Percentiles rank a stretch among this genome's conserved stretches.
Evolutionary conservation across 306 rosid genomes (phyloP).

Genomic region (Malus fusca): DNA sequence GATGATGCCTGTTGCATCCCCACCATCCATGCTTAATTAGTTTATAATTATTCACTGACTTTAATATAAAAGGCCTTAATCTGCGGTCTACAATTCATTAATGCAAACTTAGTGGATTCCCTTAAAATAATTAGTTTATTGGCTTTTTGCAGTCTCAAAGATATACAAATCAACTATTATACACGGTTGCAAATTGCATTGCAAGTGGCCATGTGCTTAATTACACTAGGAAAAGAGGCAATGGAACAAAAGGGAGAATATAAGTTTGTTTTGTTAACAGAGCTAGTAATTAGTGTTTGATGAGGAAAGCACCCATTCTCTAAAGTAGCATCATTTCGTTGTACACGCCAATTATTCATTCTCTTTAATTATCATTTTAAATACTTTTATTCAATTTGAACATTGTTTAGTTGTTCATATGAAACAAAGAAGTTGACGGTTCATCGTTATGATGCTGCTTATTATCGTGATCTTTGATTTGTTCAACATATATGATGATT

Average conservation of each 20-base stretch:
- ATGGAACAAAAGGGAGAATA: constrained; percentile 10
- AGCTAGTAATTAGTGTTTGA: neutral
- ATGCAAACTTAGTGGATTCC: constrained; percentile 34
- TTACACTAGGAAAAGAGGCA: constrained; percentile 27
- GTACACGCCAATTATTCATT: too few relatives aligned
- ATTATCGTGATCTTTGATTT: too few relatives aligned
- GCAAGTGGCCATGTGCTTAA: constrained; percentile 16
- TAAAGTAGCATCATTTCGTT: too few relatives aligned
- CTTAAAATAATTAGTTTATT: neutral
- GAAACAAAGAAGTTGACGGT: too few relatives aligned
- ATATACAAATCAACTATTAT: neutral
- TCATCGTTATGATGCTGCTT: too few relatives aligned
- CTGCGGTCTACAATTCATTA: constrained; percentile 46
- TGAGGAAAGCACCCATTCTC: too few relatives aligned
- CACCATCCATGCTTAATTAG: constrained; percentile 25
- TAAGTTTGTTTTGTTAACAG: constrained; percentile 9
- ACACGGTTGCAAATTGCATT: neutral
- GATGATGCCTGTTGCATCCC: constrained; percentile 27
- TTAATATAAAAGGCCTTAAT: constrained; percentile 6
- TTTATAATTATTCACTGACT: constrained; percentile 23
- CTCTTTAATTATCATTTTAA: too few relatives aligned
- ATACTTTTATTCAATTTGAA: too few relatives aligned
- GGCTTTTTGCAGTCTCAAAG: constrained; percentile 25
- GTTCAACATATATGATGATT: too few relatives aligned
- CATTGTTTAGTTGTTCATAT: too few relatives aligned